Evolutionary conservation across 140 eudicot genomes (phyloP), one percentile per base, ranked within the genome.

Genomic region (Cichorium intybus): DNA sequence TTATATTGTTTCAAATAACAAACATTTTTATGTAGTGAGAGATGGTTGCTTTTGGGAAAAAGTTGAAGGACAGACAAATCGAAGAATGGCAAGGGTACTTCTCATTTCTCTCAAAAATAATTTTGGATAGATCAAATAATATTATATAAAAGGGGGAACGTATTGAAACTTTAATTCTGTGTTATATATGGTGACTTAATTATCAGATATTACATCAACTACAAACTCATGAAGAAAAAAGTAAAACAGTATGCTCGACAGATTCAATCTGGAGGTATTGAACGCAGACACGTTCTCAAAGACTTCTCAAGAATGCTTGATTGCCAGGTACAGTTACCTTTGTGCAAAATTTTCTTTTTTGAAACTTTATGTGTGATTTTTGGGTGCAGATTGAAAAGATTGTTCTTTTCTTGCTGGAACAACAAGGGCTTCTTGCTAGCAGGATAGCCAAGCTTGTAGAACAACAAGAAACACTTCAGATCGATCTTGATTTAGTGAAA

Each of bases 11-110:
- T n/a, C n/a, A n/a, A n/a, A n/a, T n/a, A n/a, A n/a, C n/a, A n/a
- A n/a, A 39, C 45, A 39, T 39, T 69, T 69, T 71, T 45, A 57
- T 72, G 76, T 80, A 83, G 86, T 63, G 63, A 74, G 71, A 83
- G 78, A 88, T 92, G 98, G 98, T 92, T 75, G 96, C 89, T 24
- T 92, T 92, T 64, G 98, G 98, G 79, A 88, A 92, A 64, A 92
- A 85, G 92, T 75, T 92, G 82, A 88, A 88, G 81, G 89, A 81
- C 45, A 83, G 92, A 75, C 95, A 88, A 68, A 76, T 85, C 23
- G 96, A 81, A 85, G 96, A 88, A 88, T 92, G 98, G 96, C 89
- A 88, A 79, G 87, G 84, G 95, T 90, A 81, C 52, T 62, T 54
- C n/a, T 64, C 49, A 11, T 1, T 20, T 62, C 8, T 34, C 28